Evolutionary conservation across 139 green algal species (phyloP), one percentile per base, ranked within the genome.

Genomic region (Chlamydomonas schloesseri): DNA sequence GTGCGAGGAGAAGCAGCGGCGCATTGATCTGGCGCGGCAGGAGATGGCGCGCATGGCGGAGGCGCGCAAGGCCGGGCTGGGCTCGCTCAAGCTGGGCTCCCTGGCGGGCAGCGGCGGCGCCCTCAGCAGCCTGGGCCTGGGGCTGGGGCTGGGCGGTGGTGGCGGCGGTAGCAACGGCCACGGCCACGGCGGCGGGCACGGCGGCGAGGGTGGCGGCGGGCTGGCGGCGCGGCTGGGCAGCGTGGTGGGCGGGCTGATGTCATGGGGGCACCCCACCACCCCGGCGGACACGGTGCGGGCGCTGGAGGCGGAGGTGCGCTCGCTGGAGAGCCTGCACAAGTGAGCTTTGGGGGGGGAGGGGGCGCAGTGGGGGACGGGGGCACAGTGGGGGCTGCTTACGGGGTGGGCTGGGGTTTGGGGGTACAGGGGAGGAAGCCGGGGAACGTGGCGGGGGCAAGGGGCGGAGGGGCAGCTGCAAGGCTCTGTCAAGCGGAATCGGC

Each of bases 301-400:
- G n/a, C 82, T 98, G 42, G 87, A 96, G 72, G 72, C 57, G 21
- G 96, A 98, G 87, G 90, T 96, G 64, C 33, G 46, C 5, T 88
- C 70, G 0, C 86, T 88, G 79, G 78, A 89, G 70, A 87, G 80
- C 21, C 68, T 91, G 76, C 65, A 71, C 73, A 87, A 87, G 86
- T 90, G 71, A 37, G 85, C 55, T 26, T 4, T 21, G 31, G 29
- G 73, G 13, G 46, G 73, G 73, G 20, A 34, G 73, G 47, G 47
- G 33, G 29, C 29, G 65, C 8, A 71, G 73, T 9, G 17, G n/a
- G 53, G 29, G 29, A 9, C 29, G 17, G 64, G 10, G 11, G 64
- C 29, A 28, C 6, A 28, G 29, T 15, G 64, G 29, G 64, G 29
- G n/a, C n/a, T n/a, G n/a, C n/a, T n/a, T n/a, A n/a, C n/a, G n/a